phyloP scores from a whole-genome alignment of 441 rosid genomes.

The Syzygium malaccense region DNA sequence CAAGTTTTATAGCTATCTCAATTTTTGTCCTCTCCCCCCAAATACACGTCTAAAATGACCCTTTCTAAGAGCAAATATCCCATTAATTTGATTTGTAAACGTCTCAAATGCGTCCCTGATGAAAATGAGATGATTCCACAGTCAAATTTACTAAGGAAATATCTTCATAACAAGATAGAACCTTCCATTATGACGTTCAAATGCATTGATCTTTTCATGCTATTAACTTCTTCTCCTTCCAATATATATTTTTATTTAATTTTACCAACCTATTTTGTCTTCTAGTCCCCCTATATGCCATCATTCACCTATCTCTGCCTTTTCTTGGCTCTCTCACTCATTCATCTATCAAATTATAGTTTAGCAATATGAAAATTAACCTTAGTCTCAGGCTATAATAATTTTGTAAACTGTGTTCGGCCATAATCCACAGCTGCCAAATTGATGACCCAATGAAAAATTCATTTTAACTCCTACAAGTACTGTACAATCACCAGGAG shows the following conservation, averaged over 20 bases:
- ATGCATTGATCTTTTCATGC: background rate
- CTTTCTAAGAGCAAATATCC: background rate
- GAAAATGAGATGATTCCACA: background rate
- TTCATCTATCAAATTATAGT: background rate
- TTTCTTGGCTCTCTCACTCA: background rate
- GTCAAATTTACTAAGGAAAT: background rate
- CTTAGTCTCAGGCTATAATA: background rate
- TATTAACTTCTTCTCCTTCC: background rate
- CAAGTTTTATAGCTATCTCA: background rate
- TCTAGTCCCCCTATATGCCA: background rate
- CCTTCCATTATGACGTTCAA: background rate
- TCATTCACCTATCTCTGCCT: background rate
- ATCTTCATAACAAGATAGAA: background rate
- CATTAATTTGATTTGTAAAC: background rate
- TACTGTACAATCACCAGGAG: background rate
- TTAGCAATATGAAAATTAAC: background rate
- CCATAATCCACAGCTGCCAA: background rate
- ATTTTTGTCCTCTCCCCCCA: background rate
- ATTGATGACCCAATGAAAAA: background rate
- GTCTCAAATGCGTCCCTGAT: background rate
- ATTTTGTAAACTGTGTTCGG: background rate
- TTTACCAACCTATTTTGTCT: background rate
- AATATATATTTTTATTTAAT: background rate
- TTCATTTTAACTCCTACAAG: background rate
- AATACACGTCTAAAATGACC: background rate